A percentile compares a stretch with the other conserved stretches of the same genome.
These are phyloP conservation scores for Funneliformis caledonium DNA, from an alignment of 371 early-diverging fungal genomes.

Conservation along the genomic window DNA sequence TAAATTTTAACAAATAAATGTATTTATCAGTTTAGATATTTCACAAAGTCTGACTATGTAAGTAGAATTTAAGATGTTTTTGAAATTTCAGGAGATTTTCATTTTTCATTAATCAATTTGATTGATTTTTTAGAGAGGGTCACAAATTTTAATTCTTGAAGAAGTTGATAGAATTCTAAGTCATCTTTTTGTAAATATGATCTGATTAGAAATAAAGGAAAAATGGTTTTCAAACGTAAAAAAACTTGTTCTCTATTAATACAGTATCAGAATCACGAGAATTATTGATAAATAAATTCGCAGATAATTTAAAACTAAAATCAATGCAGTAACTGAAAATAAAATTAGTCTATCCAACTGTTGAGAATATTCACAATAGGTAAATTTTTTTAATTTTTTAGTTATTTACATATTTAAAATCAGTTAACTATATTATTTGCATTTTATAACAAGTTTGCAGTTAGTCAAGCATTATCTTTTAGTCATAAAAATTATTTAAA, in stretches of 20 bases:
- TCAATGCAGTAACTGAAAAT: slow-evolving; percentile 32
- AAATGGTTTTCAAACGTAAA: neutral
- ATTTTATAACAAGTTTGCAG: slow-evolving; percentile 44
- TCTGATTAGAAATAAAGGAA: neutral
- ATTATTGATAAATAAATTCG: slow-evolving; percentile 53
- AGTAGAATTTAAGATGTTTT: neutral
- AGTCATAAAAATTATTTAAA: slow-evolving; percentile 50
- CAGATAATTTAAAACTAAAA: slow-evolving; percentile 30
- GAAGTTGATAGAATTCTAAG: neutral
- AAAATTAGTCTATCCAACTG: slow-evolving; percentile 63
- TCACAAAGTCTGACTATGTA: neutral
- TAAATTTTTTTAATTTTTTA: slow-evolving; percentile 35
- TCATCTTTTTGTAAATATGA: neutral
- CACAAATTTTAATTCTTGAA: neutral
- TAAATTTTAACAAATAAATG: neutral
- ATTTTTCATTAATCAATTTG: neutral
- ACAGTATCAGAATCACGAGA: too few relatives aligned
- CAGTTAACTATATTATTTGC: neutral
- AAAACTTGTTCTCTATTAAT: neutral
- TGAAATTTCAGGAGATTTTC: neutral
- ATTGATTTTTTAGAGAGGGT: neutral
- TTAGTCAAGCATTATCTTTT: slow-evolving; percentile 57
- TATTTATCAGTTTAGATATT: neutral
- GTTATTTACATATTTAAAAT: neutral
- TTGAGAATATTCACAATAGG: slow-evolving; percentile 63